Percentiles rank a stretch among this genome's conserved stretches.
Evolutionary conservation across 768 basidiomycete genomes (phyloP).

Genomic region (Kondoa subrosea): DNA sequence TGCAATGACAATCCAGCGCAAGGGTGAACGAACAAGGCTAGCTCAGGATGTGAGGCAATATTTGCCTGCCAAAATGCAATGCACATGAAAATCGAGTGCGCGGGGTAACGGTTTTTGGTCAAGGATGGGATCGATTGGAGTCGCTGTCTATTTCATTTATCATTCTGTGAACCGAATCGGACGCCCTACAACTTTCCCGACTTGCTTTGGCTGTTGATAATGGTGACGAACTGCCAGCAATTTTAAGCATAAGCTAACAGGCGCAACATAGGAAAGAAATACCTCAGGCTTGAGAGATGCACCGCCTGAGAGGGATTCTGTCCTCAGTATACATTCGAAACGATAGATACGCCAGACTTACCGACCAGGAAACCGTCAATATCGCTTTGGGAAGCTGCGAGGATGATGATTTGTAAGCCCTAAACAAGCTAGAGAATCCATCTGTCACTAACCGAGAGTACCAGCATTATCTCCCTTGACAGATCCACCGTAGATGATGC

Average conservation of each 20-base stretch:
- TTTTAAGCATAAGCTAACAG: too few species aligned
- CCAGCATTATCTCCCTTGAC: slow-evolving; percentile 75
- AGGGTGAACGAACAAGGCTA: neutral
- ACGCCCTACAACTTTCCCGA: neutral
- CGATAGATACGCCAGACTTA: slow-evolving; percentile 29
- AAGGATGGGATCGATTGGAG: too few species aligned
- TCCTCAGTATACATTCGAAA: too few species aligned
- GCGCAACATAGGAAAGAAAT: too few species aligned
- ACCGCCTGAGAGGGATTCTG: slow-evolving; percentile 34
- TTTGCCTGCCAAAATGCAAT: slow-evolving; percentile 2
- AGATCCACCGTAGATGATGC: slow-evolving; percentile 91
- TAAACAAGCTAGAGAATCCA: neutral
- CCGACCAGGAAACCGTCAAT: slow-evolving; percentile 94
- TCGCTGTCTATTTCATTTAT: neutral
- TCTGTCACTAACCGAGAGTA: slow-evolving; percentile 59
- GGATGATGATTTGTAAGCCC: neutral
- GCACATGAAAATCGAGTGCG: neutral
- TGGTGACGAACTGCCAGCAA: neutral
- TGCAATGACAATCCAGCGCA: neutral
- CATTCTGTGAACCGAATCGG: neutral
- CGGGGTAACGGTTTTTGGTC: neutral
- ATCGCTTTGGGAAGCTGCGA: slow-evolving; percentile 53
- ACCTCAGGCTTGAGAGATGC: slow-evolving; percentile 89
- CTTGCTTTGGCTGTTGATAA: neutral
- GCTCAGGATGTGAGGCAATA: neutral